Percentiles rank a stretch among this genome's conserved stretches.
Evolutionary conservation across 306 rosid genomes (phyloP).

Genomic region (Cicer yamashitae): DNA sequence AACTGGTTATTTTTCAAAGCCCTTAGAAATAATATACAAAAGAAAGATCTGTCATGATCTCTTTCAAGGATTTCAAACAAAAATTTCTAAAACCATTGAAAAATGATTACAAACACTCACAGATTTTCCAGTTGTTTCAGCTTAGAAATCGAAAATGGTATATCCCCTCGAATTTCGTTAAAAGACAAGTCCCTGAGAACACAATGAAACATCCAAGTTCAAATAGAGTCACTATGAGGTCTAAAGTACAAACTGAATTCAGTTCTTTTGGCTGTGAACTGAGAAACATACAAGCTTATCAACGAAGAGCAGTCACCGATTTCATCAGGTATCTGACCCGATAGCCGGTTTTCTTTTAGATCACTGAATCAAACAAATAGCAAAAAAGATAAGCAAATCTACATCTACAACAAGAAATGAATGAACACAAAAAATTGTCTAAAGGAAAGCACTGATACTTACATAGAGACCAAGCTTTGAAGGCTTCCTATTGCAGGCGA

Average conservation of each 20-base stretch:
- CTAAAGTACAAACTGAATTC: conserved; percentile 11
- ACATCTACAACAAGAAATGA: conserved; percentile 7
- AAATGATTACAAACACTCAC: conserved; percentile 61
- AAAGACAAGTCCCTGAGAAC: conserved; percentile 57
- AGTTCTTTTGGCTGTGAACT: not conserved
- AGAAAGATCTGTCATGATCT: not conserved
- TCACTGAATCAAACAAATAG: conserved; percentile 62
- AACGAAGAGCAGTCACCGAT: conserved; percentile 92
- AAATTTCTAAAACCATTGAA: not conserved
- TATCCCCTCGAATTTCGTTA: conserved; percentile 85
- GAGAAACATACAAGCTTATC: conserved; percentile 63
- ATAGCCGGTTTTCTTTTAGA: conserved; percentile 70
- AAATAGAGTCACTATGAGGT: conserved; percentile 8
- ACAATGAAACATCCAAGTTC: conserved; percentile 18
- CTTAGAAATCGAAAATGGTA: conserved; percentile 93
- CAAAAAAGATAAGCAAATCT: conserved; percentile 1
- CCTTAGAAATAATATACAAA: conserved; percentile 48
- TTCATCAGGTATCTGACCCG: conserved; percentile 99
- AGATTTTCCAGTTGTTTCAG: conserved; percentile 81
- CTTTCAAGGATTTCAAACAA: not conserved
- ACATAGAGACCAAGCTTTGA: conserved; percentile 77
- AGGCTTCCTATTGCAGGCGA: conserved; percentile 87
- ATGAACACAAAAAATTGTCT: conserved; percentile 13
- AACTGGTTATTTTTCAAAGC: conserved; percentile 78
- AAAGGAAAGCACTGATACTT: conserved; percentile 11